These are phyloP conservation scores for Phytophthora colocasiae DNA, from an alignment of 352 stramenopile genomes.

Conservation along the genomic window DNA sequence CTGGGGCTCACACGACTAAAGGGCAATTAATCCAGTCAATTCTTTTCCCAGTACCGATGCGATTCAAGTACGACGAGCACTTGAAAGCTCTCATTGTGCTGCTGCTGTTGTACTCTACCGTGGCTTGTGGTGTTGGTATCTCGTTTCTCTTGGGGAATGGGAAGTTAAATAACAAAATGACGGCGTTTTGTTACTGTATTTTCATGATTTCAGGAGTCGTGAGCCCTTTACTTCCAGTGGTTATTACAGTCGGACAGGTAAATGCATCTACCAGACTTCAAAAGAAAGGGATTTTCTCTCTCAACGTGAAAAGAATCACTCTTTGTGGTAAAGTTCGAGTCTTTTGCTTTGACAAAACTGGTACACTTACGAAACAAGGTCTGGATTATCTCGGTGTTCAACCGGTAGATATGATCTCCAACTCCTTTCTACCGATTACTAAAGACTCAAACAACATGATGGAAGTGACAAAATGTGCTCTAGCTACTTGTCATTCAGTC, in stretches of 20 bases:
- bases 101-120: constrained; percentile 62
- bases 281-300: constrained; percentile 63
- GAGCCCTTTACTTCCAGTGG: constrained; percentile 79
- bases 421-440: constrained; percentile 23
- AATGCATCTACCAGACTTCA: constrained; percentile 71
- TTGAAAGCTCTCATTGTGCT: constrained; percentile 70
- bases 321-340: constrained; percentile 85
- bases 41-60: constrained; percentile 73
- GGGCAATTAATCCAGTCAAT: constrained; percentile 84
- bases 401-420: constrained; percentile 19
- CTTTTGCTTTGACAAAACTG: constrained; percentile 90
- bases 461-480: constrained; percentile 32
- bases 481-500: constrained; percentile 80
- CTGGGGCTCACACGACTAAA: constrained; percentile 73
- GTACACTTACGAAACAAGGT: constrained; percentile 86
- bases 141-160: constrained; percentile 54
- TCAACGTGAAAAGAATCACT: constrained; percentile 74
- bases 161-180: constrained; percentile 62
- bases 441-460: constrained; percentile 19
- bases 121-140: constrained; percentile 59
- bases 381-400: constrained; percentile 66
- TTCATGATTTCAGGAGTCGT: constrained; percentile 68
- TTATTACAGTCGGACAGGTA: constrained; percentile 79
- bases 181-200: constrained; percentile 61
- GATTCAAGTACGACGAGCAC: constrained; percentile 90